Evolutionary conservation across 2,329 filamentous ascomycete genomes (phyloP).

Genomic region (Xylaria sp.): DNA sequence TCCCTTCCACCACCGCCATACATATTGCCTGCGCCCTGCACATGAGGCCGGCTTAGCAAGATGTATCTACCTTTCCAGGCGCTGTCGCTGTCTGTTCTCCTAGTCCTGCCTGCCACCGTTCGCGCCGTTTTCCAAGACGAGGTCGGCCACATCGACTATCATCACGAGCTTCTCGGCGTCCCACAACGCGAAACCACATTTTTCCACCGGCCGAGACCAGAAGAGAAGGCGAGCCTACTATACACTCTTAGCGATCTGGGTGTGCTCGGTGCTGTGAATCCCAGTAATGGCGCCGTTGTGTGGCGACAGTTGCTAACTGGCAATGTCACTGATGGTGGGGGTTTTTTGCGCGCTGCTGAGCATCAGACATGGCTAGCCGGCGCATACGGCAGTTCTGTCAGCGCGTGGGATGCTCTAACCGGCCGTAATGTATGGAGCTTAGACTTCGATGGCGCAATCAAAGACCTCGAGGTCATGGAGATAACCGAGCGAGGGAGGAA

Average conservation of each 20-base stretch:
- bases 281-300: slow-evolving; percentile 81
- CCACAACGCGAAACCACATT: slow-evolving; percentile 87
- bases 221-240: slow-evolving; percentile 86
- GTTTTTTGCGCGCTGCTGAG: slow-evolving; percentile 77
- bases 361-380: slow-evolving; percentile 81
- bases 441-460: slow-evolving; percentile 66
- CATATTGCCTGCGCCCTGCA: slow-evolving; percentile 13
- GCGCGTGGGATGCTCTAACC: slow-evolving; percentile 84
- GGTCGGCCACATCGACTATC: slow-evolving; percentile 91
- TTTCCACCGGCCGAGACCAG: slow-evolving; percentile 86
- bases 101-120: slow-evolving; percentile 60
- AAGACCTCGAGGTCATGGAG: slow-evolving; percentile 81
- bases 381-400: slow-evolving; percentile 74
- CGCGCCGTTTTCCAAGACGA: slow-evolving; percentile 87
- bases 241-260: slow-evolving; percentile 90
- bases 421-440: slow-evolving; percentile 82
- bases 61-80: slow-evolving; percentile 45
- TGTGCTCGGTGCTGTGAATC: slow-evolving; percentile 88
- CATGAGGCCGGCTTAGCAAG: slow-evolving; percentile 34
- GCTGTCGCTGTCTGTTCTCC: slow-evolving; percentile 48
- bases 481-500: slow-evolving; percentile 66
- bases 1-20: background rate
- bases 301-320: slow-evolving; percentile 84
- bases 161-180: slow-evolving; percentile 86
- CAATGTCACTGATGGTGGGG: slow-evolving; percentile 57